phyloP scores from a whole-genome alignment of 495 filamentous ascomycete species.

The Neurospora intermedia region DNA sequence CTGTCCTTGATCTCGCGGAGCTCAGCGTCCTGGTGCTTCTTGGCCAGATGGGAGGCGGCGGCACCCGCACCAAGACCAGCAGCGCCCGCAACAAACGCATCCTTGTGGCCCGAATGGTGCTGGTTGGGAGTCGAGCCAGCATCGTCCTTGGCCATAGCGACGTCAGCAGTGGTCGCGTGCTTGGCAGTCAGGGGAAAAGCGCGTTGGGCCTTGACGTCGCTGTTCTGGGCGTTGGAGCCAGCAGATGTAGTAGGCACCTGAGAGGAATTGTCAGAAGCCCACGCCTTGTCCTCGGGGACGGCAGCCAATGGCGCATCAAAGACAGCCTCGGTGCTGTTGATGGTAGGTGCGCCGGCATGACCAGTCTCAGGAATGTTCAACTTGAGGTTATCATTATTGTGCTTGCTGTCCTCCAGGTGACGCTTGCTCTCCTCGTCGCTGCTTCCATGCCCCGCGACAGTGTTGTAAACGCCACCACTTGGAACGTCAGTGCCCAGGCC shows the following conservation, averaged over 20 bases:
- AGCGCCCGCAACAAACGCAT: conserved; percentile 6
- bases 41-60: conserved; percentile 8
- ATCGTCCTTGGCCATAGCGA: background rate
- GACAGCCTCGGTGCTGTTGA: background rate
- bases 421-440: conserved; percentile 13
- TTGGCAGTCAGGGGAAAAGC: background rate
- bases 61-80: conserved; percentile 8
- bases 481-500: conserved; percentile 10
- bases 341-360: background rate
- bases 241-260: background rate
- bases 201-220: background rate
- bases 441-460: conserved; percentile 17
- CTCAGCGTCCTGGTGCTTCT: conserved; percentile 9
- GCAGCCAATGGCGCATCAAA: conserved; percentile 8
- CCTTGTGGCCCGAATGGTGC: background rate
- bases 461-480: conserved; percentile 18
- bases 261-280: background rate
- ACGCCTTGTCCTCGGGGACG: conserved; percentile 4
- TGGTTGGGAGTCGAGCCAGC: background rate
- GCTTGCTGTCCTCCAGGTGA: conserved; percentile 5
- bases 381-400: background rate
- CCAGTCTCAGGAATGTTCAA: background rate
- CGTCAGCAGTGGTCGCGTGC: background rate
- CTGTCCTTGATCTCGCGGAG: background rate
- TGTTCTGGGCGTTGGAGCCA: background rate